Conservation (phyloP, 495 filamentous ascomycete genomes). For the Parachaetomium inaequale region DNA sequence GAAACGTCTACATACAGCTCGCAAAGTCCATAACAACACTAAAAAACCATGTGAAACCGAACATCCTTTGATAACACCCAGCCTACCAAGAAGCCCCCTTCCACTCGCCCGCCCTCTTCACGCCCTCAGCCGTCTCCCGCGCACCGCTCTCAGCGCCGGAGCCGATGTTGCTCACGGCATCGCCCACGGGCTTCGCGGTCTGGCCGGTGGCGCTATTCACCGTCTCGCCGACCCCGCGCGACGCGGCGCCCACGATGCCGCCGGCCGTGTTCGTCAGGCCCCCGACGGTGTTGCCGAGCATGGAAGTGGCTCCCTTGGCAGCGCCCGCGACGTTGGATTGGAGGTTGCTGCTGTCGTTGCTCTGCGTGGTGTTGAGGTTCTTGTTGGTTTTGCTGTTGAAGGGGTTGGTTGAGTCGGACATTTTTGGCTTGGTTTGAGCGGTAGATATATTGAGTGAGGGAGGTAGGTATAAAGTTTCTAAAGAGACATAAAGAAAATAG, state of each 20-base stretch:
- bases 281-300: slow-evolving; percentile 47
- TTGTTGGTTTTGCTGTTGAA: not conserved
- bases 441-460: no score
- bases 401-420: not conserved
- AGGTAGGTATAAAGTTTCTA: no score
- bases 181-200: slow-evolving; percentile 60
- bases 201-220: slow-evolving; percentile 54
- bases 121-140: slow-evolving; percentile 55
- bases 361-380: not conserved
- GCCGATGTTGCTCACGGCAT: slow-evolving; percentile 57
- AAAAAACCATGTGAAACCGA: no score
- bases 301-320: slow-evolving; percentile 59
- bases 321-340: slow-evolving; percentile 48
- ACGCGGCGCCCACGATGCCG: slow-evolving; percentile 63
- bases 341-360: not conserved
- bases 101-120: slow-evolving; percentile 66
- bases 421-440: no score
- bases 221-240: slow-evolving; percentile 44
- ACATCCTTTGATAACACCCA: no score
- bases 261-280: slow-evolving; percentile 61
- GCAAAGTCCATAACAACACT: no score
- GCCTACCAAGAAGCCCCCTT: slow-evolving; percentile 24
- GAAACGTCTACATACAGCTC: no score
- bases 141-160: slow-evolving; percentile 58
- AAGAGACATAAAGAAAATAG: no score